Percentiles rank a stretch among this genome's conserved stretches.
Evolutionary conservation across 2,329 filamentous ascomycete species (phyloP).

Genomic region (Emergomyces africanus): DNA sequence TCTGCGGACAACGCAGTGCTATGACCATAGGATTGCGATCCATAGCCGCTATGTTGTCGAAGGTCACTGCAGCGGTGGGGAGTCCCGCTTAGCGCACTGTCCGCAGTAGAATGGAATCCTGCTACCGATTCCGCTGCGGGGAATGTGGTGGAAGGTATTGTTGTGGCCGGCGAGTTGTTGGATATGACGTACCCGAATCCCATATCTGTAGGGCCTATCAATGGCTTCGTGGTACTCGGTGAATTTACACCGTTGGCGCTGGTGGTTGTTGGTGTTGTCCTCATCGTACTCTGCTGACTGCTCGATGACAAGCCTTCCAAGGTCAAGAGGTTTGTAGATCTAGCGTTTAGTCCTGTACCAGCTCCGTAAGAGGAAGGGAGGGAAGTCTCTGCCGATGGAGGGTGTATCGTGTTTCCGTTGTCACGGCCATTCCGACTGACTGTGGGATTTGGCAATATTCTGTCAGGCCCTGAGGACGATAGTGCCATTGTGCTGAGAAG

Average conservation of each 20-base stretch:
- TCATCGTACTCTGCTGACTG: constrained; percentile 12
- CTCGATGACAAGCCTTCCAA: constrained; percentile 8
- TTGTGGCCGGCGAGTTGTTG: neutral
- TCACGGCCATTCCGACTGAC: constrained; percentile 13
- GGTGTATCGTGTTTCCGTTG: constrained; percentile 9
- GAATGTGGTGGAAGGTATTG: neutral
- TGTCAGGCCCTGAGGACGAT: constrained; percentile 17
- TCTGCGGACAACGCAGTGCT: neutral
- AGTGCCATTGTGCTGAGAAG: constrained; percentile 14
- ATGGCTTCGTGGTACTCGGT: neutral
- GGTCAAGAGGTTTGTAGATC: constrained; percentile 9
- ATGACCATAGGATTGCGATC: neutral
- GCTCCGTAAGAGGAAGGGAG: constrained; percentile 11
- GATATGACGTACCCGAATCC: neutral
- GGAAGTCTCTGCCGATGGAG: constrained; percentile 1
- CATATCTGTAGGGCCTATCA: neutral
- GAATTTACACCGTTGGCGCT: neutral
- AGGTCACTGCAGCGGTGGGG: neutral
- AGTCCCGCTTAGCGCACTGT: neutral
- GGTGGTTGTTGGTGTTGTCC: constrained; percentile 10
- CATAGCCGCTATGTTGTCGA: neutral
- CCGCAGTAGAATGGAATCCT: neutral
- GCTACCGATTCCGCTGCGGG: neutral
- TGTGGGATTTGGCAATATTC: constrained; percentile 24
- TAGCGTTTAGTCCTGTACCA: constrained; percentile 10